Evolutionary conservation across 1,139 yeast genomes (phyloP), one percentile per base, ranked within the genome.

Genomic region (Hyphopichia fennica): DNA sequence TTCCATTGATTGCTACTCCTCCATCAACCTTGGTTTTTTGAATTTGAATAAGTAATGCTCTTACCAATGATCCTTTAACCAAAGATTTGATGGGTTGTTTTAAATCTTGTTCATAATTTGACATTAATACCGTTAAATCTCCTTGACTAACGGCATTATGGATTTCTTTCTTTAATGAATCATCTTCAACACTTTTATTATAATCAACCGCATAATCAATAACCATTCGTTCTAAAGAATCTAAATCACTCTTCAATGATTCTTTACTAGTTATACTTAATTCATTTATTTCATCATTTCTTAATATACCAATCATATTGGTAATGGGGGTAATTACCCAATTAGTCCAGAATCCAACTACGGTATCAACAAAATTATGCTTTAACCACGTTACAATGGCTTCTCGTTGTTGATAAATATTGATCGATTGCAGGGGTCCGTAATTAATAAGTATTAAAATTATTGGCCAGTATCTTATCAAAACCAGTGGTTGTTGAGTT

Each of bases 11-110:
- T 0, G 96, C 98, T 8, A 90, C 72, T 28, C 88, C 93, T 3
- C 96, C 96, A 60, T 93, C 99, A 13, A 93, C 97, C 65, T 93
- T 93, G 13, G 96, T 86, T 64, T 93, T 93, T 60, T 93, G 99
- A 9, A 93, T 72, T 62, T 93, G 98, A 46, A 93, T 91, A 53
- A 93, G 65, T 37, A 93, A 64, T 11, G 93, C 82, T 40, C 96
- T 75, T 8, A 90, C 66, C 48, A 93, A 73, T 41, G 83, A 79
- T 3, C 98, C 99, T 8, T 71, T 66, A 3, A 81, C 42, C 4
- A 88, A 50, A 32, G 85, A 82, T 45, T 71, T 75, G 40, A 90
- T 61, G 0, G 98, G 98, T 10, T 73, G 64, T 47, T 81, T 79
- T 45, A 93, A 69, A 53, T 90, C 95, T 28, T 68, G 58, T 56